Conservation (phyloP, 352 stramenopile genomes). For the Phytophthora nicotianae region DNA sequence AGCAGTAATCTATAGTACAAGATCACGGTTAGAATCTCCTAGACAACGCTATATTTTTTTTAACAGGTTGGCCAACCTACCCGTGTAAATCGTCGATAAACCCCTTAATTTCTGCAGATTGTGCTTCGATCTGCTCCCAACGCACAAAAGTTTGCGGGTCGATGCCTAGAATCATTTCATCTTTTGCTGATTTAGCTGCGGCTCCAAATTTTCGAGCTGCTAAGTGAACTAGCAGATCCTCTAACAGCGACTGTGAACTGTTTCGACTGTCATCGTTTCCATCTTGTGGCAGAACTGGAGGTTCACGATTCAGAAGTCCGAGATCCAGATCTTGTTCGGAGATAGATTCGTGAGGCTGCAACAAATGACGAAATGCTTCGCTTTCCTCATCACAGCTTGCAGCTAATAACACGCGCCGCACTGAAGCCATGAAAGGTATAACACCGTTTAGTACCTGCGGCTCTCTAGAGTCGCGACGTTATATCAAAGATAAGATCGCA, state of each 20-base stretch:
- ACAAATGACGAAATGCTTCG: conserved; percentile 15
- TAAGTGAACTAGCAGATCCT: conserved; percentile 43
- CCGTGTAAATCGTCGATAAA: conserved; percentile 12
- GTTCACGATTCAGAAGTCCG: conserved; percentile 11
- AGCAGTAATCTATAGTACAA: conserved; percentile 22
- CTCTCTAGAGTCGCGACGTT: neutral
- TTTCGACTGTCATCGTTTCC: conserved; percentile 9
- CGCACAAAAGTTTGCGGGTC: conserved; percentile 1
- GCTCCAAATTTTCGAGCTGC: conserved; percentile 21
- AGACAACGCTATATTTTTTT: neutral
- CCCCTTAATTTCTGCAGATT: conserved; percentile 6
- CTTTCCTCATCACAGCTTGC: conserved; percentile 8
- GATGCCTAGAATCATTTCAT: conserved; percentile 15
- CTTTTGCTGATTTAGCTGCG: conserved; percentile 1
- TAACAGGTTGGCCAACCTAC: conserved; percentile 9
- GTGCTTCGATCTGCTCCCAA: conserved; percentile 10
- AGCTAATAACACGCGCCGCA: conserved; percentile 22
- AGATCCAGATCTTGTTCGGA: conserved; percentile 8
- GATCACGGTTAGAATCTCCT: neutral
- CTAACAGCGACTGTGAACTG: conserved; percentile 31
- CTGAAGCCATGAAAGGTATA: conserved; percentile 15
- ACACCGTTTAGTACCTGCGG: conserved; percentile 7
- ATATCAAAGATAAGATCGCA: too few relatives aligned
- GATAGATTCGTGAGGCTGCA: conserved; percentile 6
- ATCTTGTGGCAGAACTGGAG: conserved; percentile 10